phyloP scores from a whole-genome alignment of 345 rosid species.

The Chamaenerion angustifolium region DNA sequence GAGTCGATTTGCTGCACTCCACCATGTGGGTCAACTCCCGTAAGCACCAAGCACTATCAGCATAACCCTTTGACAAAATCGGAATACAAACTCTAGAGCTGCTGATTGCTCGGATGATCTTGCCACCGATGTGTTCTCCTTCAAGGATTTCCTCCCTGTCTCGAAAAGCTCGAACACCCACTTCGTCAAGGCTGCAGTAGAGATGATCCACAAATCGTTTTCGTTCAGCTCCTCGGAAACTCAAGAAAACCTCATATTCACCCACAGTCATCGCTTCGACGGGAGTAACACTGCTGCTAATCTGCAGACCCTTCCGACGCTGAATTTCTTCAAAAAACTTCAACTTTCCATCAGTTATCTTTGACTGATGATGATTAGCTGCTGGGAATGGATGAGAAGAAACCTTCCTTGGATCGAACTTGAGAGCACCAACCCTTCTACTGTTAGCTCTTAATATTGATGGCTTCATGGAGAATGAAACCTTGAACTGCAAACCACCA shows the following conservation, averaged over 20 bases:
- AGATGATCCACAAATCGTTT: conserved; percentile 13
- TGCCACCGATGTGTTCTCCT: conserved; percentile 7
- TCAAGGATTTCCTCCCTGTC: conserved; percentile 6
- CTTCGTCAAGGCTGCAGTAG: conserved; percentile 8
- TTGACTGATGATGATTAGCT: no score
- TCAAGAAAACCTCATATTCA: conserved; percentile 12
- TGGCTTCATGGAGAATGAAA: no score
- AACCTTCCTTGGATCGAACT: no score
- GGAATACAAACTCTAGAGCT: conserved; percentile 10
- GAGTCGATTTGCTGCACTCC: conserved; percentile 8
- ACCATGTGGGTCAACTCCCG: conserved; percentile 12
- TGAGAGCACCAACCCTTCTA: no score
- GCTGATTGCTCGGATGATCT: conserved; percentile 10
- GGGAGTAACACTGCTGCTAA: no score
- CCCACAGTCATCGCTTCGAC: neutral
- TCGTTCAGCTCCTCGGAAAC: conserved; percentile 11
- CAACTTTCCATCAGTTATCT: no score
- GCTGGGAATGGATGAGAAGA: no score
- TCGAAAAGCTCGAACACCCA: conserved; percentile 8
- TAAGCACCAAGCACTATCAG: conserved; percentile 11
- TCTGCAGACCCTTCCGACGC: no score
- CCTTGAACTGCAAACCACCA: no score
- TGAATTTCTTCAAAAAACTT: no score
- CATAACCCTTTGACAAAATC: conserved; percentile 11
- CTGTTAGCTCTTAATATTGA: no score